Evolutionary conservation across 2,329 filamentous ascomycete species (phyloP).

Genomic region (Hansfordia pulvinata): DNA sequence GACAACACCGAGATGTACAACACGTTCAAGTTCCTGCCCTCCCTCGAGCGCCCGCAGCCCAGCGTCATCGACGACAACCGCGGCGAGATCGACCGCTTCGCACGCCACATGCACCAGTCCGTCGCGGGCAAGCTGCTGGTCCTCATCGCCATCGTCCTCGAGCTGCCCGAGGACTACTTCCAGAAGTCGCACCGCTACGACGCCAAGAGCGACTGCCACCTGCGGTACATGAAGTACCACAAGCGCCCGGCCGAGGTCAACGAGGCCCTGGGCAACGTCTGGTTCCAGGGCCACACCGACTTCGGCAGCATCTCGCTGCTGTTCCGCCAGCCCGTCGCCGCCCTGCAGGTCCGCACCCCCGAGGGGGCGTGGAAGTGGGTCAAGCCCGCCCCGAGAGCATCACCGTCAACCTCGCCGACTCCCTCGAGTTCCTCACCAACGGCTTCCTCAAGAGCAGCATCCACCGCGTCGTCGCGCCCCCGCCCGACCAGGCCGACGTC

Average conservation of each 20-base stretch:
- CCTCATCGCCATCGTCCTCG: conserved; percentile 27
- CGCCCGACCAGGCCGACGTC: conserved; percentile 10
- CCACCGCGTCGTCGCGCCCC: conserved; percentile 13
- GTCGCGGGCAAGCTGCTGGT: conserved; percentile 31
- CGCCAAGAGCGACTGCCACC: conserved; percentile 12
- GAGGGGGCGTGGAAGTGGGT: conserved; percentile 21
- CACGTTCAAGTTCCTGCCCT: conserved; percentile 12
- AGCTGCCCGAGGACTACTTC: conserved; percentile 13
- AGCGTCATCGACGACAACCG: conserved; percentile 11
- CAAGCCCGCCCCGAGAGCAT: conserved; percentile 17
- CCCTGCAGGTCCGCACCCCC: conserved; percentile 32
- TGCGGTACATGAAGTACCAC: conserved; percentile 16
- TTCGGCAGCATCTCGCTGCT: conserved; percentile 30
- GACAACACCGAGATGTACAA: conserved; percentile 13
- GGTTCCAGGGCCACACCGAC: conserved; percentile 13
- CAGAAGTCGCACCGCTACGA: conserved; percentile 12
- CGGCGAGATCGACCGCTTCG: conserved; percentile 12
- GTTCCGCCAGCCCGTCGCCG: conserved; percentile 41
- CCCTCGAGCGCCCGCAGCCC: conserved; percentile 9
- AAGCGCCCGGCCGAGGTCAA: conserved; percentile 9
- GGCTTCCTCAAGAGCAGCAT: conserved; percentile 14
- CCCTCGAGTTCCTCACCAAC: conserved; percentile 25
- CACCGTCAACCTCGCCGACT: conserved; percentile 33
- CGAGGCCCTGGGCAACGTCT: conserved; percentile 15
- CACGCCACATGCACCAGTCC: conserved; percentile 14